phyloP scores from a whole-genome alignment of 805 yeast species.

The Candida chauliodis region DNA sequence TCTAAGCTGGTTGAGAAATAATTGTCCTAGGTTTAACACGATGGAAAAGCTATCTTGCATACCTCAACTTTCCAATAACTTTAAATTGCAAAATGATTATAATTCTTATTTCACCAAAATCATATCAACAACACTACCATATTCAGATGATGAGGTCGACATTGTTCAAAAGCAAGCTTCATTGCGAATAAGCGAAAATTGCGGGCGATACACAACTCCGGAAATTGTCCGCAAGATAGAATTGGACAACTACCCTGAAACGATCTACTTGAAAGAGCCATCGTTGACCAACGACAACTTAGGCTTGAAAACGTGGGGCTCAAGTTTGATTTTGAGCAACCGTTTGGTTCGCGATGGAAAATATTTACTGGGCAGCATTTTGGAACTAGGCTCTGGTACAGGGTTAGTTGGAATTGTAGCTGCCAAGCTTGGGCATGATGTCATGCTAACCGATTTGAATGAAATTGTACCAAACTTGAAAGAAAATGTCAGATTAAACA shows the following conservation, averaged over 20 bases:
- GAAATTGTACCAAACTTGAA: slow-evolving; percentile 70
- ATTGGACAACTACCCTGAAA: slow-evolving; percentile 23
- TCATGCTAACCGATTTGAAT: slow-evolving; percentile 70
- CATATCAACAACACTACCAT: slow-evolving; percentile 45
- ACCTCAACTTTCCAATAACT: slow-evolving; percentile 23
- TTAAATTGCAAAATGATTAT: slow-evolving; percentile 31
- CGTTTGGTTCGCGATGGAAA: slow-evolving; percentile 37
- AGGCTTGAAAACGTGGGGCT: slow-evolving; percentile 96
- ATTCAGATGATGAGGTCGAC: slow-evolving; percentile 41
- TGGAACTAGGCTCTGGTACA: slow-evolving; percentile 95
- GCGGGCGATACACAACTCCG: slow-evolving; percentile 84
- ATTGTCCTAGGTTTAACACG: slow-evolving; percentile 31
- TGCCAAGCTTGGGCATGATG: slow-evolving; percentile 45
- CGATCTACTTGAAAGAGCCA: slow-evolving; percentile 64
- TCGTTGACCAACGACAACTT: slow-evolving; percentile 80
- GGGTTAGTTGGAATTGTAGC: slow-evolving; percentile 83
- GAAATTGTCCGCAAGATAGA: slow-evolving; percentile 58
- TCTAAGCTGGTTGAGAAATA: slow-evolving; percentile 41
- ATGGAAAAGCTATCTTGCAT: slow-evolving; percentile 19
- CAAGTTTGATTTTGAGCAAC: slow-evolving; percentile 67
- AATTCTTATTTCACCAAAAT: slow-evolving; percentile 48
- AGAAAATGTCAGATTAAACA: slow-evolving; percentile 57
- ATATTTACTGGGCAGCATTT: slow-evolving; percentile 25
- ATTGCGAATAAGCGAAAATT: slow-evolving; percentile 66
- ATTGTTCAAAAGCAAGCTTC: slow-evolving; percentile 55